Conservation (phyloP, 108 stramenopile genomes). For the Fragilaria crotonensis region DNA sequence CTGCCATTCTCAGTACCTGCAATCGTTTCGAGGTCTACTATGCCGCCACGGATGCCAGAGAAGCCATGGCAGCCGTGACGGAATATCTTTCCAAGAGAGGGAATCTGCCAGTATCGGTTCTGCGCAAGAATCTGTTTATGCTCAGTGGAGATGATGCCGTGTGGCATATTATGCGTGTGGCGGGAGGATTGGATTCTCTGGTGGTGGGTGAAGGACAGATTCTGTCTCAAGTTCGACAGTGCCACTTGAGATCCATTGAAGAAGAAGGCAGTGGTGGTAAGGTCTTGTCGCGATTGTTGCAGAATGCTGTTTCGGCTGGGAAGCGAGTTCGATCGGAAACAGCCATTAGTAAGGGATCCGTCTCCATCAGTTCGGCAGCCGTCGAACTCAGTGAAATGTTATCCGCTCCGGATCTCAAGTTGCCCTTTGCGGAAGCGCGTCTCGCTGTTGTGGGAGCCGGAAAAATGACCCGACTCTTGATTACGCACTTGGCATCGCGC, state of each 20-base stretch:
- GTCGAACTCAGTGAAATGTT: constrained; percentile 89
- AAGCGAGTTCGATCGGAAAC: constrained; percentile 96
- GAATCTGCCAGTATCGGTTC: constrained; percentile 67
- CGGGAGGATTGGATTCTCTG: constrained; percentile 95
- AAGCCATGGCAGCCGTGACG: constrained; percentile 85
- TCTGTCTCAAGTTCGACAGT: constrained; percentile 92
- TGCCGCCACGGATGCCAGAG: constrained; percentile 82
- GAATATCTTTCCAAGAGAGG: constrained; percentile 79
- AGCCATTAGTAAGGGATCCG: constrained; percentile 91
- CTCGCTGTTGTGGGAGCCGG: constrained; percentile 96
- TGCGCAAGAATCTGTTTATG: constrained; percentile 93
- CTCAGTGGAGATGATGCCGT: constrained; percentile 92
- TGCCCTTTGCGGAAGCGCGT: constrained; percentile 84
- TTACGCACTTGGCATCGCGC: constrained; percentile 92
- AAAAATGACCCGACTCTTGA: constrained; percentile 93
- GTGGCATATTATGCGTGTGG: constrained; percentile 95
- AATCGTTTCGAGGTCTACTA: constrained; percentile 99
- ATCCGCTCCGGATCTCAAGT: constrained; percentile 71
- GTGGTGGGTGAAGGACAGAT: constrained; percentile 99
- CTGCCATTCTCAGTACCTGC: constrained; percentile 94
- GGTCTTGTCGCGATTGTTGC: constrained; percentile 87
- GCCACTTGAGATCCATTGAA: constrained; percentile 93
- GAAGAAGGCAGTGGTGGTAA: constrained; percentile 96
- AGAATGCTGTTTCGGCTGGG: constrained; percentile 94
- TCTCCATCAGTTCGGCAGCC: constrained; percentile 92